Evolutionary conservation across 345 rosid species (phyloP).

Genomic region (Eucalyptus regnans): DNA sequence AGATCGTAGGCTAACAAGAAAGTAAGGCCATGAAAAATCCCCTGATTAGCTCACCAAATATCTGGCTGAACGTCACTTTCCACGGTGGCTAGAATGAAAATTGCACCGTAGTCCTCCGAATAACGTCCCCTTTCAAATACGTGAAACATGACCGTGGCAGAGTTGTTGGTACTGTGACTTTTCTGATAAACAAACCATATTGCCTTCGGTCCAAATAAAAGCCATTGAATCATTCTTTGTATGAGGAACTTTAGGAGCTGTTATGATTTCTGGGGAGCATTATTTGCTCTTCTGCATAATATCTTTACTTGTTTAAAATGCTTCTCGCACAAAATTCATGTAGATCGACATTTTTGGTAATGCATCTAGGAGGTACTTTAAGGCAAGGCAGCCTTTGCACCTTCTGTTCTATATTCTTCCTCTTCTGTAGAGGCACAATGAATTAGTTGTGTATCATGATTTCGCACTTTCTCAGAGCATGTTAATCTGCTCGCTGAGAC

Average conservation of each 20-base stretch:
- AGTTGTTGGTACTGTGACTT: neutral
- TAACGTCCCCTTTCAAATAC: neutral
- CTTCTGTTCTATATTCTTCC: neutral
- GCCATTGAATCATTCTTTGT: neutral
- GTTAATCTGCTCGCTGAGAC: neutral
- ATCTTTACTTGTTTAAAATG: neutral
- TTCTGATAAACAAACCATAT: neutral
- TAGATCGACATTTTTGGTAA: neutral
- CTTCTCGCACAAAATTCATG: neutral
- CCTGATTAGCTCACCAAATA: neutral
- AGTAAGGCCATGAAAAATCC: neutral
- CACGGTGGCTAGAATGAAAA: neutral
- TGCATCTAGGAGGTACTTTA: neutral
- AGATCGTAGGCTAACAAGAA: neutral
- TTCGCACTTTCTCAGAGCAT: neutral
- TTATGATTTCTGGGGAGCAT: neutral
- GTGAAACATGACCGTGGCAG: neutral
- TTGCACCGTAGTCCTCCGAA: neutral
- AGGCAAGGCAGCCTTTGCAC: neutral
- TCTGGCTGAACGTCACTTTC: neutral
- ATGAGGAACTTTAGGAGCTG: neutral
- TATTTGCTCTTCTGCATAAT: neutral
- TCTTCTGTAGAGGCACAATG: neutral
- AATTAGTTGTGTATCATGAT: neutral
- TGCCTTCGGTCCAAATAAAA: neutral